Evolutionary conservation across 108 stramenopile genomes (phyloP).

Genomic region (Pelagomonas calceolata): DNA sequence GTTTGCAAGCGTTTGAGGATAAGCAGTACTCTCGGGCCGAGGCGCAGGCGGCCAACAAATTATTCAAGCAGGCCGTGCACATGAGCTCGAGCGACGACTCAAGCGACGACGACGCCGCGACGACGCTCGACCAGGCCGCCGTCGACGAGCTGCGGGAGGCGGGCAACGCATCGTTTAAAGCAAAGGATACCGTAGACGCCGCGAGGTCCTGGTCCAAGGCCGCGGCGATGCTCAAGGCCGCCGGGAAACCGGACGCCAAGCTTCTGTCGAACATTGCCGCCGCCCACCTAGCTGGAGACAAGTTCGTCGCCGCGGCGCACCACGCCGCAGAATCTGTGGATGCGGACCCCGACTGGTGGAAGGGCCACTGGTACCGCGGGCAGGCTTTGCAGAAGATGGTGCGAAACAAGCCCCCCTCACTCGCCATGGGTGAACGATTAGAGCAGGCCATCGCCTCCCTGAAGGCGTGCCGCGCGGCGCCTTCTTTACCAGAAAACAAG

Average conservation of each 20-base stretch:
- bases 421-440: neutral
- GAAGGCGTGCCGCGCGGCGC: neutral
- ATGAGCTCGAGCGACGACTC: no score
- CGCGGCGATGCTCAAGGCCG: neutral
- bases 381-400: neutral
- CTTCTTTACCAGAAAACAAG: neutral
- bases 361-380: neutral
- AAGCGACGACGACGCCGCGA: no score
- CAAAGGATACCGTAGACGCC: neutral
- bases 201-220: neutral
- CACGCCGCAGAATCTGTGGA: neutral
- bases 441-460: neutral
- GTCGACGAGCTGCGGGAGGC: neutral
- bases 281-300: neutral
- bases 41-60: no score
- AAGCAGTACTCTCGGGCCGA: no score
- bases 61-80: no score
- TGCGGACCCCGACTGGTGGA: neutral
- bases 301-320: constrained; percentile 1
- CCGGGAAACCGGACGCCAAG: neutral
- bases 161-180: neutral
- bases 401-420: neutral
- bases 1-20: no score
- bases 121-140: neutral
- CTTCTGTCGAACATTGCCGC: neutral